Percentiles rank a stretch among this genome's conserved stretches.
phyloP scores from a whole-genome alignment of 306 rosid species.

The Hylodesmum podocarpum region DNA sequence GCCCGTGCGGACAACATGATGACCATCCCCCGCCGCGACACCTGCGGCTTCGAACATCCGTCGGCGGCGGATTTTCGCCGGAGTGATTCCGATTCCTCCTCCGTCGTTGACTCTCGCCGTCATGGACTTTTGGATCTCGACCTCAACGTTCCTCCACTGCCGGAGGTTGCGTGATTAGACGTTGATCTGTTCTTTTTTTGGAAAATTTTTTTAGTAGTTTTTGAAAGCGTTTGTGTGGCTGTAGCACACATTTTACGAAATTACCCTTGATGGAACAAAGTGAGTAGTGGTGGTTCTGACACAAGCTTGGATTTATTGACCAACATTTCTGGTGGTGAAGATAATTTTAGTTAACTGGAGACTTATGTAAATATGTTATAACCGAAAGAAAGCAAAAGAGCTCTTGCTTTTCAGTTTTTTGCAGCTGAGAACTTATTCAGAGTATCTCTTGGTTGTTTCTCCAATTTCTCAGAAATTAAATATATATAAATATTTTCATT shows the following conservation, averaged over 20 bases:
- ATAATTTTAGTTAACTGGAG: constrained; percentile 1
- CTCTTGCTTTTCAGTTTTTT: not conserved
- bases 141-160: constrained; percentile 66
- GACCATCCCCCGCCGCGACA: constrained; percentile 32
- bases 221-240: not conserved
- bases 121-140: constrained; percentile 57
- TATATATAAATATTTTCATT: not conserved
- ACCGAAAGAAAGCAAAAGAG: not conserved
- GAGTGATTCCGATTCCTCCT: constrained; percentile 60
- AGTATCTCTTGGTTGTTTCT: constrained; percentile 46
- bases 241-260: too few species aligned
- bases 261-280: too few species aligned
- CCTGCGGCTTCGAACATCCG: constrained; percentile 37
- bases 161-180: constrained; percentile 56
- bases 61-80: constrained; percentile 9
- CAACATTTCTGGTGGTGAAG: not conserved
- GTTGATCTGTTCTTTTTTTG: constrained; percentile 7
- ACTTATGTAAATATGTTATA: constrained; percentile 42
- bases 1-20: constrained; percentile 34
- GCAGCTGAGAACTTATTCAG: constrained; percentile 41
- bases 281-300: constrained; percentile 36
- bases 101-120: constrained; percentile 49
- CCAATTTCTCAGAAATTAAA: not conserved
- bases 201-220: not conserved
- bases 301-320: constrained; percentile 27